Evolutionary conservation across 2,329 filamentous ascomycete genomes (phyloP), one percentile per base, ranked within the genome.

Genomic region (Coniochaeta sp.): DNA sequence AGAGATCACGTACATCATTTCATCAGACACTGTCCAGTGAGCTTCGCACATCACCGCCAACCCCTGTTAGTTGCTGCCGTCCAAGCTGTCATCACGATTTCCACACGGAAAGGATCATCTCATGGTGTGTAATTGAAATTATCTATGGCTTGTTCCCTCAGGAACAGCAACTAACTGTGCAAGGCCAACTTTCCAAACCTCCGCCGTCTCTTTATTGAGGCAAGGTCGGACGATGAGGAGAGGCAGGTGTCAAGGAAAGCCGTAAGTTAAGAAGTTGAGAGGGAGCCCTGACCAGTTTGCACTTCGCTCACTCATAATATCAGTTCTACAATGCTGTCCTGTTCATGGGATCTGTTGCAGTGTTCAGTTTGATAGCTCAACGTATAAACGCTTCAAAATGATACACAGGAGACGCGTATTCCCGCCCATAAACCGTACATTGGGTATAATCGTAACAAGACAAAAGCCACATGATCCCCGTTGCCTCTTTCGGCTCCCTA

Each of bases 271-370:
- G 60, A 34, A 24, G 10, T 14, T n/a, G n/a, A n/a, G n/a, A n/a
- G 28, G 60, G 55, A 55, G 44, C 57, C 57, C 28, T 2, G 7
- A 60, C 44, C 36, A 36, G 17, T 30, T 44, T 36, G 17, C 26
- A 9, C n/a, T 12, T 32, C 30, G n/a, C 12, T 61, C 52, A 60
- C 63, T 62, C 55, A 61, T 34, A 60, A 36, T 8, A n/a, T 8
- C 68, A 96, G 95, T 99, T 99, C 74, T 99, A 99, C 77, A 98
- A 99, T 70, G 86, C 96, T 0, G 92, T 97, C 1, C 80, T 98
- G 2, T 99, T 98, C 77, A 93, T 99, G 81, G 95, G 93, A 26
- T 97, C 95, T 0, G 90, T 99, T 26, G 92, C 93, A 8, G 86
- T 96, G 62, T 97, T 98, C 78, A 96, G 93, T 72, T 78, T 99